phyloP scores from a whole-genome alignment of 306 rosid genomes.

The Casuarina equisetifolia region DNA sequence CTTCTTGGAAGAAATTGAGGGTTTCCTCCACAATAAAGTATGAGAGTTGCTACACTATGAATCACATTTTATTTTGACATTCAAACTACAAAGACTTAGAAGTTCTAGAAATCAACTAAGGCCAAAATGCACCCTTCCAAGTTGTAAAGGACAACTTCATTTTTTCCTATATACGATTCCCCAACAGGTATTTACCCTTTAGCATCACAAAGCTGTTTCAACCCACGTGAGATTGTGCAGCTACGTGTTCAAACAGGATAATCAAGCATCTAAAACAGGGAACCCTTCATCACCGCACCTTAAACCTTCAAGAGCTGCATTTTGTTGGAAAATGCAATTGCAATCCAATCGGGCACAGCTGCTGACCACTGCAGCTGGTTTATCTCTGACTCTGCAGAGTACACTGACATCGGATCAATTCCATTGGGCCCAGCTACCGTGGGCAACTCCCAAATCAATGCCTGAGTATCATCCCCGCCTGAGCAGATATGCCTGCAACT shows the following conservation, averaged over 20 bases:
- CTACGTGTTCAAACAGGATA: background rate
- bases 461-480: constrained; percentile 83
- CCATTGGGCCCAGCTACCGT: constrained; percentile 73
- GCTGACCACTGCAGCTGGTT: constrained; percentile 94
- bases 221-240: background rate
- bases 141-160: background rate
- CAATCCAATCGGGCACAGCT: constrained; percentile 86
- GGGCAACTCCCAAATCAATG: constrained; percentile 91
- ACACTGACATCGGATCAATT: constrained; percentile 81
- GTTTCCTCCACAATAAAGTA: background rate
- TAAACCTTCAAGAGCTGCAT: constrained; percentile 93
- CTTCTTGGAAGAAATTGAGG: background rate
- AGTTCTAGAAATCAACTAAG: background rate
- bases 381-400: constrained; percentile 65
- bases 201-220: background rate
- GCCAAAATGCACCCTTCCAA: background rate
- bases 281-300: constrained; percentile 24
- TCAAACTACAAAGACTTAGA: background rate
- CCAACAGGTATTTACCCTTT: background rate
- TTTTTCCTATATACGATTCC: background rate
- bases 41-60: background rate
- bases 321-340: constrained; percentile 79
- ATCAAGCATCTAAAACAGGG: background rate
- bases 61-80: background rate
- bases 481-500: constrained; percentile 71